These are phyloP conservation scores for Carnegiea gigantea DNA, from an alignment of 179 eudicot species.

Conservation along the genomic window DNA sequence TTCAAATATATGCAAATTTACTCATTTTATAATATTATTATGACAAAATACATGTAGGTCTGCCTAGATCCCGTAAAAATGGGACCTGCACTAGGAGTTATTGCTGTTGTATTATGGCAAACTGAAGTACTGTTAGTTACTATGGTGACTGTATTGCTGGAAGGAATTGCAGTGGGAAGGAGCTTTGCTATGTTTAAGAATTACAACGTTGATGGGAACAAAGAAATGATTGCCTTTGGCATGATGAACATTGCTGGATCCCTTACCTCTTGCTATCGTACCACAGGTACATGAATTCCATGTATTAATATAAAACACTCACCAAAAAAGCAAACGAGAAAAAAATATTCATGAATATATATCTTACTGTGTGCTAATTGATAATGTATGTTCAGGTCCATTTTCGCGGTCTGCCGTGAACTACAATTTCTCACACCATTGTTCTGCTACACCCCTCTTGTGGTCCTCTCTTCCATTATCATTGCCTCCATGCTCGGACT, in stretches of 20 bases:
- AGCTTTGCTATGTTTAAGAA: slow-evolving; percentile 98
- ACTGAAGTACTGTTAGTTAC: not conserved
- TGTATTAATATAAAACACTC: too few relatives aligned
- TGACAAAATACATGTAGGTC: too few relatives aligned
- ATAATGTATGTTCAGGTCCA: slow-evolving; percentile 55
- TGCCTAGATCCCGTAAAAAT: too few relatives aligned
- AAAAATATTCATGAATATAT: too few relatives aligned
- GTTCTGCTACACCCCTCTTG: slow-evolving; percentile 87
- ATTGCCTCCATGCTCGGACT: slow-evolving; percentile 95
- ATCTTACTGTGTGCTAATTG: too few relatives aligned
- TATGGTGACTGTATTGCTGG: slow-evolving; percentile 38
- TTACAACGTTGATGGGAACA: slow-evolving; percentile 96
- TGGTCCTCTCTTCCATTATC: slow-evolving; percentile 79
- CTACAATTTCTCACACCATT: slow-evolving; percentile 85
- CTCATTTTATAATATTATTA: too few relatives aligned
- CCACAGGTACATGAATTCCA: slow-evolving; percentile 50
- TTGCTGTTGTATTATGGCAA: too few relatives aligned
- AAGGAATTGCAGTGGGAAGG: slow-evolving; percentile 97
- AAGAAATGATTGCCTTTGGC: slow-evolving; percentile 99
- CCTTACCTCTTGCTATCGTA: slow-evolving; percentile 85
- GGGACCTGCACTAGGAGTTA: too few relatives aligned
- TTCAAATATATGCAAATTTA: too few relatives aligned
- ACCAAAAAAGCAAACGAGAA: too few relatives aligned
- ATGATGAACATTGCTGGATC: slow-evolving; percentile 95
- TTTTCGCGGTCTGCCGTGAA: slow-evolving; percentile 98